Evolutionary conservation across 2,329 filamentous ascomycete species (phyloP), one percentile per base, ranked within the genome.

Genomic region (Biscogniauxia mediterranea): DNA sequence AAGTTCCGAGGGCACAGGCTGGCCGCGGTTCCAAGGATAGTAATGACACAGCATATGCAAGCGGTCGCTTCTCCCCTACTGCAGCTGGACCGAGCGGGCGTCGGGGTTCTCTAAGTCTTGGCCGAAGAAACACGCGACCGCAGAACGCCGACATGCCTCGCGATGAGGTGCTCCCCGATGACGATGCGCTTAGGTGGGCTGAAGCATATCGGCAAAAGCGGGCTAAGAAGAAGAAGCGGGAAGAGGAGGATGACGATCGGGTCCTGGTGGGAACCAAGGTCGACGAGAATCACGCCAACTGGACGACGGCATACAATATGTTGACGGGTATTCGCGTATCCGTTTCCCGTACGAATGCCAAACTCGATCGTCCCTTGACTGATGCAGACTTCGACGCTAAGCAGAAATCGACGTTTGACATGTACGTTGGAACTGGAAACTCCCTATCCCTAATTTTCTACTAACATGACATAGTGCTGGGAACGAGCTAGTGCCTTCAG

Each of bases 291-390:
- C 95, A 99, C 76, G 91, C 92, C 68, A 98, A 98, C 76, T 99
- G 91, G 89, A 93, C 96, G 52, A 97, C 93, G 1, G 95, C 95
- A 61, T 99, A 99, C 81, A 99, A 99, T 78, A 99, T 99, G 95
- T 85, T 99, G 79, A 99, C 95, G 49, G 95, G 95, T 65, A 99
- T 99, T 74, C 93, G 95, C 59, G 97, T 98, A 71, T 93, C 92
- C 52, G 95, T 99, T 25, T 98, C 93, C 65, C 85, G 95, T 70
- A 97, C 93, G 60, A 98, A 99, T 74, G 95, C 95, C 52, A 99
- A 99, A 79, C 86, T 98, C 76, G 93, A 98, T 76, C 89, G 94
- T 59, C 88, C 93, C 61, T 78, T 99, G 68, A 96, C 91, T 13
- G 89, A 95, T 75, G 91, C 89, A 65, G 95, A 99, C 79, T 99